Conservation (phyloP, 805 yeast genomes). For the Ogataea degrootiae region DNA sequence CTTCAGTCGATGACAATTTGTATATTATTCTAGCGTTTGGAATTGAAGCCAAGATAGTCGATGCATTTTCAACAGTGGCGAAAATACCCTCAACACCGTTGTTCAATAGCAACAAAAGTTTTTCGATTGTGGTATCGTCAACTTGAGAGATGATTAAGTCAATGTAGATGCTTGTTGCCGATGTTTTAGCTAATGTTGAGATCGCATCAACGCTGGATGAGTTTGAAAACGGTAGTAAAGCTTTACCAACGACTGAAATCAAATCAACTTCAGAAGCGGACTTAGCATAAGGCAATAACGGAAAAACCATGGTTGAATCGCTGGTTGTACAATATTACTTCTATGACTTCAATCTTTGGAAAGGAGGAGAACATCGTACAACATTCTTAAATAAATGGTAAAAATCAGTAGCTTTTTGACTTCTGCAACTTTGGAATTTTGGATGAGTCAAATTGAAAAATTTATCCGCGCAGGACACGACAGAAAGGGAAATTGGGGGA, state of each 20-base stretch:
- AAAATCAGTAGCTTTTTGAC: too few species aligned
- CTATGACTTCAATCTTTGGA: too few species aligned
- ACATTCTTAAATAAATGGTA: too few species aligned
- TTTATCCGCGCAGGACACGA: too few species aligned
- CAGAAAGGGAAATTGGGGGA: too few species aligned
- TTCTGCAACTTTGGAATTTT: too few species aligned
- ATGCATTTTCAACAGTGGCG: conserved; percentile 16
- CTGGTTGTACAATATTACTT: too few species aligned
- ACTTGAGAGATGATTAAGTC: conserved; percentile 16
- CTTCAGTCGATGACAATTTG: conserved; percentile 15
- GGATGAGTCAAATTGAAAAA: too few species aligned
- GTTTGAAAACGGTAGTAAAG: conserved; percentile 18
- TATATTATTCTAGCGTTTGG: conserved; percentile 32
- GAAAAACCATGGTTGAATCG: conserved; percentile 28
- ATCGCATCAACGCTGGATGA: conserved; percentile 13
- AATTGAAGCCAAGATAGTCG: conserved; percentile 20
- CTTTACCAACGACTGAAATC: conserved; percentile 27
- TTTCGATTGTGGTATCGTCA: conserved; percentile 17
- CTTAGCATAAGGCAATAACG: conserved; percentile 27
- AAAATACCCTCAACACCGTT: conserved; percentile 27
- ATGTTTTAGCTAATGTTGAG: conserved; percentile 8
- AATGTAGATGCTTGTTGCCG: conserved; percentile 20
- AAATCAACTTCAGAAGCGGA: conserved; percentile 9
- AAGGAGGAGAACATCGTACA: not conserved
- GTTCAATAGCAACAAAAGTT: conserved; percentile 23